Evolutionary conservation across 1,284 basidiomycete species (phyloP), one percentile per base, ranked within the genome.

Genomic region (Waitea zeae): DNA sequence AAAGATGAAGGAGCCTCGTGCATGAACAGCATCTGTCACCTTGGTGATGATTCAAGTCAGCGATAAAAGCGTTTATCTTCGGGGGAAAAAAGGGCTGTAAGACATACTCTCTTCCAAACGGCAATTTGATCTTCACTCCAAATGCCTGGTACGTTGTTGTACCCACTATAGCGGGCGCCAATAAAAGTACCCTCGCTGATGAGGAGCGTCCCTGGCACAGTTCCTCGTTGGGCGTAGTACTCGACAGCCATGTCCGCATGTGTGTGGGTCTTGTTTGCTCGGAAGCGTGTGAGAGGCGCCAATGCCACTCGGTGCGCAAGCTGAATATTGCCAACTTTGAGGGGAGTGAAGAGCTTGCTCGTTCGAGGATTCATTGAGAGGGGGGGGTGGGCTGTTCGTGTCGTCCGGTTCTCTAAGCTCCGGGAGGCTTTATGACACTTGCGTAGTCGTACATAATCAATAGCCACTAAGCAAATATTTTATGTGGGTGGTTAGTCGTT

Each of bases 351-450:
- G n/a, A 54, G 47, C 14, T 31, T 31, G 12, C 17, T 9, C 13
- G 12, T 31, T 27, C 24, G n/a, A 27, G 11, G 24, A 27, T n/a
- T 27, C n/a, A 27, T 27, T 27, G 11, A 27, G n/a, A n/a, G 24
- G 48, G 3, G 44, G 36, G 4, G 45, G 53, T 26, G 34, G 62
- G 11, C 52, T 53, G 11, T 27, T 27, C 24, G n/a, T 27, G n/a
- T 27, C 24, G 43, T 30, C 39, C 41, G 12, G 39, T 33, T 17
- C 38, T 40, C 20, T 30, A 47, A 7, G 39, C 42, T 37, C 35
- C 49, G 22, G 44, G 54, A 12, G 65, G 65, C 3, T 38, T 64
- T 5, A 64, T 64, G 11, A 60, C 58, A 17, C 49, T 49, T 34
- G 35, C 40, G 4, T 38, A 46, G n/a, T 33, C 44, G 18, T 50